Evolutionary conservation across 352 stramenopile species (phyloP).

Genomic region (Phytophthora lateralis): DNA sequence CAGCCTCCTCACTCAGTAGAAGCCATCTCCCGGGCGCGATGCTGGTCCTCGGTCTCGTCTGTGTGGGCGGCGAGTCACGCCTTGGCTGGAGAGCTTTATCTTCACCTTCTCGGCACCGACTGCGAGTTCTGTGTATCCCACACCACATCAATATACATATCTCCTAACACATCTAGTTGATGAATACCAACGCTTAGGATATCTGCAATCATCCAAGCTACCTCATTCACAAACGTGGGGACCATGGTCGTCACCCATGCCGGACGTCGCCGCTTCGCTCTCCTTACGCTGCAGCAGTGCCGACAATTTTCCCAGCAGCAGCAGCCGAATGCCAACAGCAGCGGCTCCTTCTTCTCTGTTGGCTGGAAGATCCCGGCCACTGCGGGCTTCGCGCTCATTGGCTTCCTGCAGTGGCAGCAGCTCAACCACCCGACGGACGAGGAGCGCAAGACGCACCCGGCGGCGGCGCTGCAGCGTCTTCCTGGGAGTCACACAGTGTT

Average conservation of each 20-base stretch:
- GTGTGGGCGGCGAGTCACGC: conserved; percentile 71
- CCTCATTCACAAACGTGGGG: background rate
- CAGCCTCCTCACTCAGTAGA: conserved; percentile 70
- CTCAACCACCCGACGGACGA: conserved; percentile 68
- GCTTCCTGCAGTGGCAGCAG: conserved; percentile 72
- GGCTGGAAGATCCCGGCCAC: conserved; percentile 76
- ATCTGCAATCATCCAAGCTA: background rate
- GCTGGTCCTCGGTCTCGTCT: conserved; percentile 68
- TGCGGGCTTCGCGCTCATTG: conserved; percentile 72
- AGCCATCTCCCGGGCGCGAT: conserved; percentile 59
- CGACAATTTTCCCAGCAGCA: conserved; percentile 27
- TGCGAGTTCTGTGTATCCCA: too few species aligned
- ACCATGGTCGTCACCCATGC: background rate
- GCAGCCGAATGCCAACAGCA: background rate
- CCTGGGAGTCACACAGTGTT: conserved; percentile 58
- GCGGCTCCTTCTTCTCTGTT: conserved; percentile 26
- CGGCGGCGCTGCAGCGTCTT: conserved; percentile 50
- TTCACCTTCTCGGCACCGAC: too few species aligned
- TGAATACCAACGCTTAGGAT: background rate
- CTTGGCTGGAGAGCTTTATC: too few species aligned
- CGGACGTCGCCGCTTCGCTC: background rate
- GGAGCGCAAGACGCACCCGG: conserved; percentile 65
- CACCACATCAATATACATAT: too few species aligned
- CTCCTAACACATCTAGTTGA: too few species aligned
- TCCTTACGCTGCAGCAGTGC: conserved; percentile 9